Conservation (phyloP, 352 stramenopile genomes). For the Phytophthora multivora region DNA sequence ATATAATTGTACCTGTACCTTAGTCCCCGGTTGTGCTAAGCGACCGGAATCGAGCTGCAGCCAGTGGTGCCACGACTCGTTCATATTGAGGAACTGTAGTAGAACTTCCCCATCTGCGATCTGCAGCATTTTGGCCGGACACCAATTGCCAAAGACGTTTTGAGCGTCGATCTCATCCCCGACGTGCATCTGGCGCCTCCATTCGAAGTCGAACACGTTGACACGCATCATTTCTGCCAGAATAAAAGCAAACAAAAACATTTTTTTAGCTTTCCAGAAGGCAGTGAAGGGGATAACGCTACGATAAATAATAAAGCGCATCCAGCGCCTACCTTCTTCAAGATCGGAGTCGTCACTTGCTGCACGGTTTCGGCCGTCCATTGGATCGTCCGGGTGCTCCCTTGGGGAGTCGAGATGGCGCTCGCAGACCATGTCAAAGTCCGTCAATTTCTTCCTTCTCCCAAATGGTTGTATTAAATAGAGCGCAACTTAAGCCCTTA, state of each 20-base stretch:
- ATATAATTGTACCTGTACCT: too few relatives aligned
- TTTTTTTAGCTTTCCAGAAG: constrained; percentile 4
- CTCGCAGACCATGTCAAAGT: constrained; percentile 61
- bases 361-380: constrained; percentile 32
- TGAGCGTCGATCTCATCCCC: constrained; percentile 73
- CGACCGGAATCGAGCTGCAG: constrained; percentile 66
- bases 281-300: constrained; percentile 3
- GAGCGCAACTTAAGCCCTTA: neutral
- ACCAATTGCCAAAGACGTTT: constrained; percentile 88
- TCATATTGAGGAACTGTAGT: constrained; percentile 85
- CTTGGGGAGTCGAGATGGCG: constrained; percentile 18
- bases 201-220: constrained; percentile 69
- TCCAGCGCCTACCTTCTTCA: constrained; percentile 60
- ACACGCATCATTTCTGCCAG: constrained; percentile 82
- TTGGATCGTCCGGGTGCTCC: constrained; percentile 23
- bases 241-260: constrained; percentile 9
- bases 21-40: constrained; percentile 57
- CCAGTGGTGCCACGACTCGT: constrained; percentile 76
- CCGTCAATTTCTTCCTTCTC: constrained; percentile 1
- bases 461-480: neutral
- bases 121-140: constrained; percentile 64
- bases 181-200: constrained; percentile 70
- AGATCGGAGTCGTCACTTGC: constrained; percentile 73
- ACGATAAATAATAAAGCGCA: neutral
- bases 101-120: constrained; percentile 65